Conservation (phyloP, 371 early-diverging fungal genomes). For the Gilbertella persicaria region DNA sequence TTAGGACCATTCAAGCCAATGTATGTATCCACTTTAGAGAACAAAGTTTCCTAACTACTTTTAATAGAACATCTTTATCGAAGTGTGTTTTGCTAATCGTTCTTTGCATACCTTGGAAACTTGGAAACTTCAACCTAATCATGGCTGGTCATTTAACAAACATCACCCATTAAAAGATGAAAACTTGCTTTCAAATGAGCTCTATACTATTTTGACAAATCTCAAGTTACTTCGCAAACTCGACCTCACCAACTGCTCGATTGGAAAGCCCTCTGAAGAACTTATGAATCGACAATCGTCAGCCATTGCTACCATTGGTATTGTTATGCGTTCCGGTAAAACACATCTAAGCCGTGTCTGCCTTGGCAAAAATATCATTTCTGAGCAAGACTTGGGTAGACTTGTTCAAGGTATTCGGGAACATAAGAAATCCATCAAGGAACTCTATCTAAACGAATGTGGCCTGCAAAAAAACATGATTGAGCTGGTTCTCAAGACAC, state of each 20-base stretch:
- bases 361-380: conserved; percentile 33
- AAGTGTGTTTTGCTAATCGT: conserved; percentile 26
- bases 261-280: conserved; percentile 18
- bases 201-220: conserved; percentile 24
- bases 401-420: conserved; percentile 30
- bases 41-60: background rate
- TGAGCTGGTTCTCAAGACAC: conserved; percentile 25
- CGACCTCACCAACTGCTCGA: conserved; percentile 36
- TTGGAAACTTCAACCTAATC: conserved; percentile 27
- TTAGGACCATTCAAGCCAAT: conserved; percentile 29
- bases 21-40: conserved; percentile 13
- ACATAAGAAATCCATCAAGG: conserved; percentile 26
- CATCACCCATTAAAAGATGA: conserved; percentile 2
- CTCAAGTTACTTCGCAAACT: conserved; percentile 25
- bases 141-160: conserved; percentile 31
- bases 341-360: conserved; percentile 26
- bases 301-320: conserved; percentile 23
- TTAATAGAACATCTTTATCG: conserved; percentile 32
- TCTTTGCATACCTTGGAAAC: conserved; percentile 29
- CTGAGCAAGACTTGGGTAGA: conserved; percentile 24
- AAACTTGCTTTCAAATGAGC: conserved; percentile 34
- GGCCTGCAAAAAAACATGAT: conserved; percentile 26
- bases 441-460: conserved; percentile 34
- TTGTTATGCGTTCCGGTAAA: conserved; percentile 21
- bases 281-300: conserved; percentile 1